Conservation (phyloP, 1,284 basidiomycete genomes). For the Peniophora sp. region DNA sequence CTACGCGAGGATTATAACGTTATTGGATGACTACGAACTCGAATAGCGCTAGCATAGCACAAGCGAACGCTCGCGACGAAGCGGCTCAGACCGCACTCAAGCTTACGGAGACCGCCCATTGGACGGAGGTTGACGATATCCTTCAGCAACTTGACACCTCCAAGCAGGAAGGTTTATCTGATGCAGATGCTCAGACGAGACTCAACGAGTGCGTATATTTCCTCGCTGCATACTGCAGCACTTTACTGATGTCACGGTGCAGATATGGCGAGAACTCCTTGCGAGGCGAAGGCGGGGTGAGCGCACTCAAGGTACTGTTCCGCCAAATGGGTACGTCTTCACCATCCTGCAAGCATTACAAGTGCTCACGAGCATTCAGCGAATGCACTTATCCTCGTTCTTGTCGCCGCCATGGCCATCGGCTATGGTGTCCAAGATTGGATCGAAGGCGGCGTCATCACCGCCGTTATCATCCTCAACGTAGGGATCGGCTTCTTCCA, state of each 20-base stretch:
- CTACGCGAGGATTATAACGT: no score
- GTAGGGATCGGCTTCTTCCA: slow-evolving; percentile 5
- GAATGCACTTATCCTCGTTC: slow-evolving; percentile 30
- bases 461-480: slow-evolving; percentile 53
- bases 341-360: background rate
- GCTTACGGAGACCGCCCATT: background rate
- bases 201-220: slow-evolving; percentile 13
- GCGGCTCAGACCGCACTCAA: background rate
- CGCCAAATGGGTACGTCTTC: slow-evolving; percentile 23
- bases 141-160: slow-evolving; percentile 18
- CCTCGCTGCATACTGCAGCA: background rate
- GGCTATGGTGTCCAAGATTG: slow-evolving; percentile 57
- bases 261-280: slow-evolving; percentile 26
- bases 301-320: slow-evolving; percentile 23
- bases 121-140: background rate
- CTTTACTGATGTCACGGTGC: background rate
- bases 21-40: no score
- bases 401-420: slow-evolving; percentile 55
- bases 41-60: no score
- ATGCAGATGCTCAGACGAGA: slow-evolving; percentile 24
- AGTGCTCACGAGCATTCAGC: slow-evolving; percentile 13
- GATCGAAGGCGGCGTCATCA: slow-evolving; percentile 60
- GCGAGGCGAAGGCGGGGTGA: slow-evolving; percentile 24
- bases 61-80: no score
- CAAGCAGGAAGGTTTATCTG: slow-evolving; percentile 23